Percentiles rank a stretch among this genome's conserved stretches.
Evolutionary conservation across 2,329 filamentous ascomycete genomes (phyloP).

Genomic region (Ceratocystis diversiconidia): DNA sequence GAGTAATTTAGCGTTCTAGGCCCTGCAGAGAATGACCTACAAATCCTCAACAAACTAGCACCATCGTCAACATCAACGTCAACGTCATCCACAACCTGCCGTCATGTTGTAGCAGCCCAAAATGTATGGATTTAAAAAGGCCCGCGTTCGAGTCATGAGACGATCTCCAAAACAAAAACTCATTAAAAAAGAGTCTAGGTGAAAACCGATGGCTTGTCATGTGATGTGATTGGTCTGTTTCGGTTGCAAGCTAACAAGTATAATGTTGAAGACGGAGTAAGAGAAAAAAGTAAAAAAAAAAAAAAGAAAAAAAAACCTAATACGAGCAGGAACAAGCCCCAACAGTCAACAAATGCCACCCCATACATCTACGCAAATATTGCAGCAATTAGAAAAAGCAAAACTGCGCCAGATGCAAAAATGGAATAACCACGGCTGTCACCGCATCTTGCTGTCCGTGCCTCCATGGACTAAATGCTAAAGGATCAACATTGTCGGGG

Average conservation of each 20-base stretch:
- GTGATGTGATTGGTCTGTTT: not conserved
- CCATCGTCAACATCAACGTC: not conserved
- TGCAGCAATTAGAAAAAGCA: not conserved
- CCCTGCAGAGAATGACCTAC: not conserved
- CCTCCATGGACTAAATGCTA: not conserved
- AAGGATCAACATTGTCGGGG: conserved; percentile 5
- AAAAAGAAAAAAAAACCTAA: not conserved
- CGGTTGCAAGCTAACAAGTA: not conserved
- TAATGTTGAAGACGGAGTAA: not conserved
- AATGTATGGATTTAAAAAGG: not conserved
- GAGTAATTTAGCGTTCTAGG: not conserved
- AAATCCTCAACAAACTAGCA: not conserved
- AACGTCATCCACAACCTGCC: not conserved
- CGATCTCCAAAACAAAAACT: not conserved
- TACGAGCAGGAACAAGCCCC: not conserved
- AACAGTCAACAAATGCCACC: not conserved
- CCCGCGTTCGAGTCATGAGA: not conserved
- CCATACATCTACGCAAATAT: not conserved
- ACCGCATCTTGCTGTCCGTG: conserved; percentile 5
- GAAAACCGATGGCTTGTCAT: not conserved
- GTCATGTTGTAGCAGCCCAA: not conserved
- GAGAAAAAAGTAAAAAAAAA: not conserved
- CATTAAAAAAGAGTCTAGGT: not conserved
- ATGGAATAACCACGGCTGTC: not conserved
- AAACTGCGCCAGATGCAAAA: not conserved